Percentiles rank a stretch among this genome's conserved stretches.
phyloP scores from a whole-genome alignment of 352 stramenopile species.

The Globisporangium paddicum region DNA sequence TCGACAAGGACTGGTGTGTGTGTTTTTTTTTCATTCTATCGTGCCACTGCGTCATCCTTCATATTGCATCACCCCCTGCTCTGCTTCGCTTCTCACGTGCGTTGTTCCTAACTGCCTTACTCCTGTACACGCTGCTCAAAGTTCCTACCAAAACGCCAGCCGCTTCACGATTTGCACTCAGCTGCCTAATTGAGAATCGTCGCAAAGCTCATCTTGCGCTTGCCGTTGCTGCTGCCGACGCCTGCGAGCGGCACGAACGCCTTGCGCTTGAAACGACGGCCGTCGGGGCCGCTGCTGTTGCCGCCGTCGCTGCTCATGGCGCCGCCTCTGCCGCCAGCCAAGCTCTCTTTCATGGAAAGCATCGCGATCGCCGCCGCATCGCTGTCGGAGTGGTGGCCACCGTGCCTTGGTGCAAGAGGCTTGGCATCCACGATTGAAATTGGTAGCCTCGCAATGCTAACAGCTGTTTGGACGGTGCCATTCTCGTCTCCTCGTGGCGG shows the following conservation, averaged over 20 bases:
- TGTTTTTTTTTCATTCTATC: conserved; percentile 7
- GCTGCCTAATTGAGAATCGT: conserved; percentile 81
- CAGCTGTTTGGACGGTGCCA: not conserved
- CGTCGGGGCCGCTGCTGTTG: conserved; percentile 26
- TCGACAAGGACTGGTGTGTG: not conserved
- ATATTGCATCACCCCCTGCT: not conserved
- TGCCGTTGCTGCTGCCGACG: conserved; percentile 35
- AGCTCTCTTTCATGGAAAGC: conserved; percentile 75
- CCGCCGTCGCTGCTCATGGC: conserved; percentile 40
- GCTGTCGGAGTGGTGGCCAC: conserved; percentile 62
- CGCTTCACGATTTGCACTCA: not conserved
- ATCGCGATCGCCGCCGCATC: conserved; percentile 71
- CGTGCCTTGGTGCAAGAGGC: conserved; percentile 3
- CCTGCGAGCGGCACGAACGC: conserved; percentile 49
- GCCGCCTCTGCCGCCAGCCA: conserved; percentile 5
- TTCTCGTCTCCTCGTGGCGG: conserved; percentile 3
- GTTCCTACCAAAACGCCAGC: not conserved
- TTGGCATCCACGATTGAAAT: conserved; percentile 3
- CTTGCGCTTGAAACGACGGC: conserved; percentile 56
- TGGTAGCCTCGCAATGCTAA: not conserved
- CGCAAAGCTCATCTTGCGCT: conserved; percentile 87
- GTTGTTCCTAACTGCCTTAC: not conserved
- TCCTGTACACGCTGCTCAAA: not conserved
- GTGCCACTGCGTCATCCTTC: not conserved
- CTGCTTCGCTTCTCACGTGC: not conserved